Evolutionary conservation across 768 basidiomycete genomes (phyloP), one percentile per base, ranked within the genome.

Genomic region (Cyclocybe aegerita): DNA sequence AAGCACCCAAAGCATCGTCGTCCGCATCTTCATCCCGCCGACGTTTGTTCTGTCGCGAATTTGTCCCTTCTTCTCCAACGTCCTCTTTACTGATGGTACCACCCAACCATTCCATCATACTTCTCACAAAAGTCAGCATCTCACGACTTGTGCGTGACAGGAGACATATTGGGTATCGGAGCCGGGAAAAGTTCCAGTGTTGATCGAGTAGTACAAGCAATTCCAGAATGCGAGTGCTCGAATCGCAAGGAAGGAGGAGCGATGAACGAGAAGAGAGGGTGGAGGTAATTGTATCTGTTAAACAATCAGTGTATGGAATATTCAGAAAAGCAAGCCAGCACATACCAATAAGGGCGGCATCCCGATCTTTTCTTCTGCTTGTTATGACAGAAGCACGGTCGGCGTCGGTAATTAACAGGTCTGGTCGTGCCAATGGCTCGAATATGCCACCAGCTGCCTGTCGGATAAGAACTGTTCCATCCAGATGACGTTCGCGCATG

Each of bases 21-120:
- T 92, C 88, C 1, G 73, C 85, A 34, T 88, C 86, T 4, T 88
- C 85, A 45, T 86, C 85, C 5, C 77, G 73, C 44, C 77, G 70
- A 53, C 85, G 71, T 55, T 82, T 78, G 54, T 79, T 76, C 35
- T 79, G 75, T 14, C 76, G 76, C 40, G 77, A 76, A 31, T 79
- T 75, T 23, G 75, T 76, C 6, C 80, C 83, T 30, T 90, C 88
- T 64, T 90, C 91, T 2, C 91, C 88, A 1, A 91, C 88, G 54
- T 96, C 93, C 60, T 94, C 92, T 62, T 93, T 93, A 59, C 86
- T 91, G 46, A 97, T 85, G 10, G 91, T 93, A 1, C 97, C 96
- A 8, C 97, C 97, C 55, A 99, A 83, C 93, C 95, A 98, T 65
- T 98, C 97, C 82, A 97, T 96, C 90, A 98, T 88, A 74, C 91